These are phyloP conservation scores for Podila verticillata DNA, from an alignment of 192 early-diverging fungal genomes.

Conservation along the genomic window DNA sequence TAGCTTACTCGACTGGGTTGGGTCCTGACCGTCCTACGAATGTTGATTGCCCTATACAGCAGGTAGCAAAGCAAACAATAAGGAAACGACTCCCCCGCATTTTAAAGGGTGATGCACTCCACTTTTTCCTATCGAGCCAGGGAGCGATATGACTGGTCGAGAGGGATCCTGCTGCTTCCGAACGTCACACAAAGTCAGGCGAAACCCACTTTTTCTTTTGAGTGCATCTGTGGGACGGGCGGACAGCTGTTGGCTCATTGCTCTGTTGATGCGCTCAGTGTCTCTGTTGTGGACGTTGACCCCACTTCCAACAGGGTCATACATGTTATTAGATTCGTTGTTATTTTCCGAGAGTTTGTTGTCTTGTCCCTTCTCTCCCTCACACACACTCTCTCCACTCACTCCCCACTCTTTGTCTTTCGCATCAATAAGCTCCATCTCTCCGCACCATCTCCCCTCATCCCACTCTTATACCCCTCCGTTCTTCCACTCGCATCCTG, in stretches of 20 bases:
- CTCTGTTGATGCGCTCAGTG: background rate
- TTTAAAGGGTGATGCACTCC: background rate
- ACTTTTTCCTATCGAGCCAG: background rate
- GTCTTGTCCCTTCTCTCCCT: too few relatives aligned
- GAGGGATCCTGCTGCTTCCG: background rate
- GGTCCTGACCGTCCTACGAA: too few relatives aligned
- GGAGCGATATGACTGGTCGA: background rate
- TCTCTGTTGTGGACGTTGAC: too few relatives aligned
- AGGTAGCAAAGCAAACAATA: too few relatives aligned
- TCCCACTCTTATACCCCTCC: background rate
- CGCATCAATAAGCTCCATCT: background rate
- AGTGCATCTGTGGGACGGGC: too few relatives aligned
- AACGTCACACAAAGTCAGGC: constrained; percentile 2
- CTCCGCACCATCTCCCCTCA: background rate
- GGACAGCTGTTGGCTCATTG: background rate
- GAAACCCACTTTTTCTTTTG: background rate
- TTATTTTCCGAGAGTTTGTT: constrained; percentile 1
- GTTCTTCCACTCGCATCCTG: background rate
- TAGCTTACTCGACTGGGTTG: too few relatives aligned
- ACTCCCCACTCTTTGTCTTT: too few relatives aligned
- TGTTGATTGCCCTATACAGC: too few relatives aligned
- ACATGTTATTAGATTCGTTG: background rate
- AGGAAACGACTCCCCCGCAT: too few relatives aligned
- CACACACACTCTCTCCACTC: too few relatives aligned
- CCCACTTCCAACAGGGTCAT: too few relatives aligned